These are phyloP conservation scores for Avena atlantica DNA, from an alignment of 176 grass and related monocot genomes.

Conservation along the genomic window DNA sequence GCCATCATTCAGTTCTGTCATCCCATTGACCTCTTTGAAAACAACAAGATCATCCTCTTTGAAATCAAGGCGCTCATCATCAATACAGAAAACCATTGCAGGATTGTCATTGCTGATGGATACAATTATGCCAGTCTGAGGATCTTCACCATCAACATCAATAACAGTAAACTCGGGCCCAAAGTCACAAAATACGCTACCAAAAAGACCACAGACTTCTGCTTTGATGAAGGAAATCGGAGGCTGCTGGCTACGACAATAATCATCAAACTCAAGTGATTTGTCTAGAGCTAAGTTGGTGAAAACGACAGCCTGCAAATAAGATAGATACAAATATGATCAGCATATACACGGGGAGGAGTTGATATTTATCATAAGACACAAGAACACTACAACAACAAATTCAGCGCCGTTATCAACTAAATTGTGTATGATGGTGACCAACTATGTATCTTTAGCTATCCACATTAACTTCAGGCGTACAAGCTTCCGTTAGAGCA, in stretches of 20 bases:
- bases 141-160: slow-evolving; percentile 71
- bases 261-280: slow-evolving; percentile 67
- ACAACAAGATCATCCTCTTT: slow-evolving; percentile 69
- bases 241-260: slow-evolving; percentile 64
- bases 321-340: slow-evolving; percentile 33
- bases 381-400: not conserved
- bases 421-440: slow-evolving; percentile 4
- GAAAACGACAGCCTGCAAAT: slow-evolving; percentile 75
- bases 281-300: slow-evolving; percentile 69
- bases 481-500: not conserved
- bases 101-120: slow-evolving; percentile 69
- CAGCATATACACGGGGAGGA: slow-evolving; percentile 12
- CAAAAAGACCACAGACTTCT: slow-evolving; percentile 82
- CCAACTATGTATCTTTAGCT: slow-evolving; percentile 25
- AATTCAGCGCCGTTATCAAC: slow-evolving; percentile 4
- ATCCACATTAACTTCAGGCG: slow-evolving; percentile 7
- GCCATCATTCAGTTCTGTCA: slow-evolving; percentile 84
- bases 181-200: slow-evolving; percentile 78
- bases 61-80: slow-evolving; percentile 72
- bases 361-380: not conserved
- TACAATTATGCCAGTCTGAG: slow-evolving; percentile 70
- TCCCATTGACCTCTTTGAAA: slow-evolving; percentile 79
- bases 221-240: slow-evolving; percentile 77
- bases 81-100: slow-evolving; percentile 58
- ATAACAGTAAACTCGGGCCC: slow-evolving; percentile 68